Base-by-base conservation (phyloP, 1,284 basidiomycete genomes). In the Pseudozyma hubeiensis region DNA sequence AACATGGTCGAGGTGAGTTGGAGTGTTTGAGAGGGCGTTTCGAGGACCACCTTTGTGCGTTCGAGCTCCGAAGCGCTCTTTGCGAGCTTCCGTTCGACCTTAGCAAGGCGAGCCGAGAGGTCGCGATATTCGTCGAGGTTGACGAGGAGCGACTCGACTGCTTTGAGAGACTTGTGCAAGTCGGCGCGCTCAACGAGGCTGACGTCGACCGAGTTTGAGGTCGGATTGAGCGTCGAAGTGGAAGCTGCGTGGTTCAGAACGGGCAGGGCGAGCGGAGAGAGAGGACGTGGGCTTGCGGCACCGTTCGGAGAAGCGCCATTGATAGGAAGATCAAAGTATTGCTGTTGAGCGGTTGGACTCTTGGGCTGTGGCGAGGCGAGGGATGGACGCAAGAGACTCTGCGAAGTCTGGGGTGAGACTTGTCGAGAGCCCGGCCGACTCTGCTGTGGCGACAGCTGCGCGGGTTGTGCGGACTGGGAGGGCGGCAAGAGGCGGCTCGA, bases 51-150 rank as follows among this genome's bases (percentile, higher is more conserved):
- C 63, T 83, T 84, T 44, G 55, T 68, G 41, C 77, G 75, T n/a
- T 69, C 68, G 35, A 81, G 69, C 49, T 81, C 79, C 13, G 57
- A 64, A n/a, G 69, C 61, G 64, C 73, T 71, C 53, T 76, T 80
- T 33, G 69, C 63, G 24, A 84, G 63, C 58, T 68, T 78, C 72
- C 81, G 81, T 44, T 84, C 78, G 45, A 77, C 74, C 45, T 82
- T 84, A 37, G 82, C 78, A 14, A 83, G 44, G 29, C 63, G 69
- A 13, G 59, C 61, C 9, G 65, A 51, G 34, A 84, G 64, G 19
- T 82, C 81, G 35, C 82, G 62, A 47, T 83, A 83, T 53, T 84
- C 82, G 66, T 84, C 82, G 31, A 84, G 61, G 16, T 71, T 68
- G 64, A 80, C 79, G 30, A 84, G 71, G 9, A 84, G 64, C 11